These are phyloP conservation scores for Acacia melanoxylon DNA, from an alignment of 306 rosid genomes.

Conservation along the genomic window DNA sequence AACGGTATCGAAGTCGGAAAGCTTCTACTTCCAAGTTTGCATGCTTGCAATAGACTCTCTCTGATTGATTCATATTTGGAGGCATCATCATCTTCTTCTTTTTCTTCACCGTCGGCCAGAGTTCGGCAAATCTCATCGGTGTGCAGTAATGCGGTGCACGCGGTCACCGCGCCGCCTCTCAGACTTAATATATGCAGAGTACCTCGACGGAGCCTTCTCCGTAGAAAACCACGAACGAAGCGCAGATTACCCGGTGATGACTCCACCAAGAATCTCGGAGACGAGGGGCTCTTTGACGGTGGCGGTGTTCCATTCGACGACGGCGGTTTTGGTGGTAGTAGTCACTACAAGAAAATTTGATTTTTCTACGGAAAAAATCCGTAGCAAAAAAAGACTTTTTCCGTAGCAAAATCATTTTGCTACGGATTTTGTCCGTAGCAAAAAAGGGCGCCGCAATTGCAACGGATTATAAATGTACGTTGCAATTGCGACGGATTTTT, in stretches of 20 bases:
- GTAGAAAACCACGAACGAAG: conserved; percentile 65
- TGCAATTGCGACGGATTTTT: no score
- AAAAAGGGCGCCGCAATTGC: no score
- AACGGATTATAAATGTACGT: no score
- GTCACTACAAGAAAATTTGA: no score
- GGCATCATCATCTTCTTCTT: neutral
- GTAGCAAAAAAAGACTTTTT: no score
- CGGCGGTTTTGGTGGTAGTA: conserved; percentile 38
- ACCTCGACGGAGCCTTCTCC: conserved; percentile 52
- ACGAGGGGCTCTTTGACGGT: conserved; percentile 51
- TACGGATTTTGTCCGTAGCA: no score
- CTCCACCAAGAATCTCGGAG: conserved; percentile 43
- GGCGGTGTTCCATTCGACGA: conserved; percentile 44
- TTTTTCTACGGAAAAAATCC: no score
- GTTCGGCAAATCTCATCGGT: conserved; percentile 53
- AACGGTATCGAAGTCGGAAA: conserved; percentile 55
- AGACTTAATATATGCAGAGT: conserved; percentile 40
- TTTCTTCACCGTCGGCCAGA: conserved; percentile 10
- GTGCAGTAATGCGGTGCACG: conserved; percentile 50
- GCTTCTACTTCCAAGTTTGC: conserved; percentile 34
- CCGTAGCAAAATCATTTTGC: no score
- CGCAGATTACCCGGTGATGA: conserved; percentile 55
- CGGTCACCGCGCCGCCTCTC: conserved; percentile 72
- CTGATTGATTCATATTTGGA: conserved; percentile 26
- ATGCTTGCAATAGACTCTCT: conserved; percentile 16